Evolutionary conservation across 1,284 basidiomycete species (phyloP).

Genomic region (Coriolopsis trogii): DNA sequence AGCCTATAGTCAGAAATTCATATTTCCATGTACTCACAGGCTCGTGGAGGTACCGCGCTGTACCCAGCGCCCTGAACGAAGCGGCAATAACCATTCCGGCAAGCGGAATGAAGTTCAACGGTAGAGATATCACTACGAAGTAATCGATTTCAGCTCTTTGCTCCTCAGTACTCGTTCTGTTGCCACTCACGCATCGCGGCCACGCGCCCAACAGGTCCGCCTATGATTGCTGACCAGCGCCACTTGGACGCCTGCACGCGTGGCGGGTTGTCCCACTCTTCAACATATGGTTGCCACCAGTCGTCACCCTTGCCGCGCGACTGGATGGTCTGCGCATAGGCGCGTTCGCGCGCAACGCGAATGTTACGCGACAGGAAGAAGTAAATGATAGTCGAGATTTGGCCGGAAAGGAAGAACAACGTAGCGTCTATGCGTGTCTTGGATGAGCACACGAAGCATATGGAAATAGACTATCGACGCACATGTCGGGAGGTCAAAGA

Average conservation of each 20-base stretch:
- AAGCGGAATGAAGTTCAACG: constrained; percentile 73
- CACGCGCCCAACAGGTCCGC: constrained; percentile 52
- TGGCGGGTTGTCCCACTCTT: constrained; percentile 84
- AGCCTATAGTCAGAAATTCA: not conserved
- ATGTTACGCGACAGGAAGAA: constrained; percentile 82
- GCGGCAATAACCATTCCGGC: constrained; percentile 68
- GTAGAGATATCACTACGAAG: constrained; percentile 63
- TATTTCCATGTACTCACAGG: constrained; percentile 51
- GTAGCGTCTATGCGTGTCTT: constrained; percentile 64
- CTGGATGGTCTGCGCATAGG: constrained; percentile 78
- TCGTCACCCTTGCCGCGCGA: constrained; percentile 78
- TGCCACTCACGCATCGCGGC: constrained; percentile 39
- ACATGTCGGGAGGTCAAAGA: constrained; percentile 73
- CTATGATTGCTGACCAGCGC: constrained; percentile 42
- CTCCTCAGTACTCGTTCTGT: not conserved
- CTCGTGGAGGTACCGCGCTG: constrained; percentile 70
- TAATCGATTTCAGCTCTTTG: not conserved
- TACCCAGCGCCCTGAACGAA: constrained; percentile 68
- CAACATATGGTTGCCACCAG: constrained; percentile 89
- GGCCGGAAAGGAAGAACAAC: constrained; percentile 69
- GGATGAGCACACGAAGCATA: not conserved
- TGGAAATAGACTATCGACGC: constrained; percentile 24
- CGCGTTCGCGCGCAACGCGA: constrained; percentile 73
- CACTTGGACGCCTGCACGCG: constrained; percentile 36
- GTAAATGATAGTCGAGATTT: constrained; percentile 71